Evolutionary conservation across 805 yeast species (phyloP).

Genomic region (Yarrowia sp.): DNA sequence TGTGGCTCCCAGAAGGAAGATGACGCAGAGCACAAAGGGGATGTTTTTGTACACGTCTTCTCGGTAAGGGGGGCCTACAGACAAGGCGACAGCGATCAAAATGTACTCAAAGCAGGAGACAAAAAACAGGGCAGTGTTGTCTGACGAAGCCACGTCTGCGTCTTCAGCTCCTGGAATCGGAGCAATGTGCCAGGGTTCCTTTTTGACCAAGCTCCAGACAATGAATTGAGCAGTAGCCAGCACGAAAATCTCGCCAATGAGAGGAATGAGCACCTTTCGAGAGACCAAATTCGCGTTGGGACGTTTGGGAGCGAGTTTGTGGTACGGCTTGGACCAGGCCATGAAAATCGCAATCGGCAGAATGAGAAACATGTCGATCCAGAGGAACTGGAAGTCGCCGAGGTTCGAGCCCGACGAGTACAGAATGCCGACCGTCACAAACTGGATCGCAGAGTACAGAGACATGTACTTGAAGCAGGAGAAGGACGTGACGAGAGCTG

Average conservation of each 20-base stretch:
- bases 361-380: conserved; percentile 89
- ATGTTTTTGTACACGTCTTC: conserved; percentile 67
- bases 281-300: conserved; percentile 96
- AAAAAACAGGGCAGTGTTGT: conserved; percentile 84
- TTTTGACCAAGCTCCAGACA: conserved; percentile 66
- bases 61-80: conserved; percentile 93
- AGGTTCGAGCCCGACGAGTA: conserved; percentile 89
- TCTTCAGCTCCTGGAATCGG: conserved; percentile 85
- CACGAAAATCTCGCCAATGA: conserved; percentile 76
- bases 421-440: conserved; percentile 81
- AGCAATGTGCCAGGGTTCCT: conserved; percentile 73
- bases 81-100: conserved; percentile 78
- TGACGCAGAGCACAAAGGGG: conserved; percentile 74
- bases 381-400: conserved; percentile 95
- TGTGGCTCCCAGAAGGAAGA: conserved; percentile 59
- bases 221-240: conserved; percentile 68
- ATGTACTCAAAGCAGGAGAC: conserved; percentile 90
- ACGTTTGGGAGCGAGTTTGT: conserved; percentile 65
- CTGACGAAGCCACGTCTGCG: conserved; percentile 82
- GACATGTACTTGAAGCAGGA: conserved; percentile 99
- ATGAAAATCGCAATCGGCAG: conserved; percentile 92
- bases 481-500: conserved; percentile 92
- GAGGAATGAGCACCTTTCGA: conserved; percentile 82
- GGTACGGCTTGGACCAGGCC: conserved; percentile 94
- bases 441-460: conserved; percentile 94